Evolutionary conservation across 768 basidiomycete species (phyloP).

Genomic region (Suillus fuscotomentosus): DNA sequence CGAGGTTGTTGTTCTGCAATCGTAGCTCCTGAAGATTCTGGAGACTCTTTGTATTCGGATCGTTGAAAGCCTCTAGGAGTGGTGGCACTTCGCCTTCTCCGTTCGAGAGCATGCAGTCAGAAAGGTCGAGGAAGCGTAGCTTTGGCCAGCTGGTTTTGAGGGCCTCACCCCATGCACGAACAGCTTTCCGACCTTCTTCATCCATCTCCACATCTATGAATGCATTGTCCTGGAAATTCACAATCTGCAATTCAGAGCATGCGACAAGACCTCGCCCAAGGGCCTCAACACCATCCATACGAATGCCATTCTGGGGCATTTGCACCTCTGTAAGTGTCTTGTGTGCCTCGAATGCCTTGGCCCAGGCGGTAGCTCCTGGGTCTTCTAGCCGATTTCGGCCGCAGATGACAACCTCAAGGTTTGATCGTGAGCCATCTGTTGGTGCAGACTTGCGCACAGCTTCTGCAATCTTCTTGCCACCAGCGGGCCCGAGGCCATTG

Average conservation of each 20-base stretch:
- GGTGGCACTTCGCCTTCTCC: constrained; percentile 76
- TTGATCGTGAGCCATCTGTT: constrained; percentile 64
- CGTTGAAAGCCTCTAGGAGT: constrained; percentile 66
- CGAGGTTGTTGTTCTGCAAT: constrained; percentile 92
- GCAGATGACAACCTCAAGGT: constrained; percentile 80
- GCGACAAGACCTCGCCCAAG: constrained; percentile 74
- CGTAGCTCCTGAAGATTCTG: constrained; percentile 72
- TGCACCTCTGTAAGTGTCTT: constrained; percentile 79
- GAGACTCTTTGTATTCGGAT: constrained; percentile 41
- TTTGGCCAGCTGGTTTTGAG: constrained; percentile 39
- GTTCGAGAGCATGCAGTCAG: constrained; percentile 82
- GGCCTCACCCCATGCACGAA: constrained; percentile 60
- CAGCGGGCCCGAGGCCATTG: constrained; percentile 92
- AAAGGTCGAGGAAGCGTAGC: constrained; percentile 75
- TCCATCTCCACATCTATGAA: constrained; percentile 63
- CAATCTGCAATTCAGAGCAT: constrained; percentile 61
- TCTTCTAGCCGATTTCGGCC: constrained; percentile 96
- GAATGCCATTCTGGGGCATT: constrained; percentile 98
- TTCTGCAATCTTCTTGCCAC: constrained; percentile 80
- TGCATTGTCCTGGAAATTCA: constrained; percentile 94
- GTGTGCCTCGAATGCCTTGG: constrained; percentile 84
- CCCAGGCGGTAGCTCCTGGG: constrained; percentile 81
- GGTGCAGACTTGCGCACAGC: constrained; percentile 81
- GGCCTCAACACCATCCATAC: constrained; percentile 84
- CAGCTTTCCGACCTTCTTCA: constrained; percentile 48